These are phyloP conservation scores for Calonectria pseudoturangicola DNA, from an alignment of 2,329 filamentous ascomycete species.

Conservation along the genomic window DNA sequence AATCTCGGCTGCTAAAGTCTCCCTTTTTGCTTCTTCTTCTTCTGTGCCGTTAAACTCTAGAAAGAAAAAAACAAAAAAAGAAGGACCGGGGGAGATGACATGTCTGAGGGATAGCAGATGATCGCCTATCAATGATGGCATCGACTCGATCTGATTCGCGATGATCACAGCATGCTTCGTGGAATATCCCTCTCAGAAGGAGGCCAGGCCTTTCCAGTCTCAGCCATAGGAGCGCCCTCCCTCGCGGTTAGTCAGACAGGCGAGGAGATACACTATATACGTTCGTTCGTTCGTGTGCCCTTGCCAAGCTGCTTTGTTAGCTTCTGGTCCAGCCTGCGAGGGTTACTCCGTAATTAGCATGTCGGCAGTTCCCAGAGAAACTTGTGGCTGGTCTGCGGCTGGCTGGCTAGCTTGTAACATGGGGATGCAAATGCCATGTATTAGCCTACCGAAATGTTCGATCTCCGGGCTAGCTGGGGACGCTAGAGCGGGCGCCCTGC, in stretches of 20 bases:
- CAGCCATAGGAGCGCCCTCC: not conserved
- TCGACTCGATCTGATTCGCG: slow-evolving; percentile 15
- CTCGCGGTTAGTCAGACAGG: not conserved
- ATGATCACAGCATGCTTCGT: not conserved
- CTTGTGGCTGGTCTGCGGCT: slow-evolving; percentile 20
- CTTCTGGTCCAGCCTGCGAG: not conserved
- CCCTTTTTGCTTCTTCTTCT: not conserved
- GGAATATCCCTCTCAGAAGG: not conserved
- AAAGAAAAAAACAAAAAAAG: no score
- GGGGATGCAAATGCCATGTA: slow-evolving; percentile 8
- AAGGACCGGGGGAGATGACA: not conserved
- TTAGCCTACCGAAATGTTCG: slow-evolving; percentile 12
- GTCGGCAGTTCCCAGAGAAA: slow-evolving; percentile 11
- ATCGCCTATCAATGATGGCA: slow-evolving; percentile 17
- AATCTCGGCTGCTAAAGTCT: not conserved
- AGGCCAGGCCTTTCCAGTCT: slow-evolving; percentile 13
- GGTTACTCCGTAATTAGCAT: slow-evolving; percentile 1
- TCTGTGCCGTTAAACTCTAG: not conserved
- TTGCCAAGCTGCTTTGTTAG: not conserved
- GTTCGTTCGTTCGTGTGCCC: slow-evolving; percentile 11
- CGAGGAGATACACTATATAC: not conserved
- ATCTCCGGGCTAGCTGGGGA: slow-evolving; percentile 11
- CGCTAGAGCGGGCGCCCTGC: slow-evolving; percentile 24
- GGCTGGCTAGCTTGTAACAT: slow-evolving; percentile 19
- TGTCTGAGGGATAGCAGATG: slow-evolving; percentile 8